Base-by-base conservation (phyloP, 2,329 filamentous ascomycete genomes). In the Aureobasidium sp. region DNA sequence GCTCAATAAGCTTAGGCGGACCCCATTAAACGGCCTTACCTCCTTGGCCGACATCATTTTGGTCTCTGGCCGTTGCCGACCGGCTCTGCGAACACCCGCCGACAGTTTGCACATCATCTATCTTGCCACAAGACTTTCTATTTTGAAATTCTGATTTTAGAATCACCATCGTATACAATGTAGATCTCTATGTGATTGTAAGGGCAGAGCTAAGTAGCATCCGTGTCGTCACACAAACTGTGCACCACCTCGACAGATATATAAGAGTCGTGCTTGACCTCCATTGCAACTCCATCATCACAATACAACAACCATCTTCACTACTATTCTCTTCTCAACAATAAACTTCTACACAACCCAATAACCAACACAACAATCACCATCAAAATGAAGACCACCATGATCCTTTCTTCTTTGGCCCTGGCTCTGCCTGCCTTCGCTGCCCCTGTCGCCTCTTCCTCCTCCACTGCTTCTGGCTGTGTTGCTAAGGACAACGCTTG, bases 331-430 rank as follows among this genome's bases (percentile, higher is more conserved):
- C 20, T 27, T 23, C 36, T 20, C 17, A 32, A 39, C n/a, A 60
- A 13, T 20, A 1, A 13, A 46, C 23, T 17, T 32, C 6, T 15
- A 36, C 37, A 36, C 47, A 44, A 32, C 37, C 7, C 13, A 50
- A 41, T 23, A 60, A 17, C 17, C 29, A 42, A 20, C 20, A 52
- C 58, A 34, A 53, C 27, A 34, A 53, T 20, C 29, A 57, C 37
- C n/a, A 52, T 53, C 46, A 63, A 34, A 32, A 63, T 63, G 61
- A 63, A 53, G 46, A 52, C 61, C 10, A 15, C 61, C 27, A 26
- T 46, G 15, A 26, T 63, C 15, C 10, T 63, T 29, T 47, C 61
- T 23, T n/a, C 47, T 20, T 29, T 63, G 37, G 61, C 61, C n/a
- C 27, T 63, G 26, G 53, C 61, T 17, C 37, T 46, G 8, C 36